A percentile compares a stretch with the other conserved stretches of the same genome.
Conservation (phyloP, 2,329 filamentous ascomycete genomes). For the Trichoderma afroharzianum region DNA sequence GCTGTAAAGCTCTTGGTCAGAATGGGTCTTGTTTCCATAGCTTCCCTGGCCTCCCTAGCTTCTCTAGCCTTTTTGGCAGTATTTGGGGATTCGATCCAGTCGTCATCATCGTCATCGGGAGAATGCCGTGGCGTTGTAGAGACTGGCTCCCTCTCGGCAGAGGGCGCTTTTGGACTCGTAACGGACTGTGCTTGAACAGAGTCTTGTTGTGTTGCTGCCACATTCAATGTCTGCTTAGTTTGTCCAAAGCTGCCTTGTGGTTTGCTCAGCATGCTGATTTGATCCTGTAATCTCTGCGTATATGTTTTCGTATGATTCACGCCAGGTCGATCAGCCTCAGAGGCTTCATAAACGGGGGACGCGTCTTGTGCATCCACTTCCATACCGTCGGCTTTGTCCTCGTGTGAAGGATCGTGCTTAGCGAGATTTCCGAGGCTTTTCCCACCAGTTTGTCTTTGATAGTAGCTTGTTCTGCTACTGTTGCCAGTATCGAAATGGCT, state of each 20-base stretch:
- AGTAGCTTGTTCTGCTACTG: constrained; percentile 65
- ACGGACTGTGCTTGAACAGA: constrained; percentile 28
- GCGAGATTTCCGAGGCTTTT: constrained; percentile 60
- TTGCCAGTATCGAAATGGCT: constrained; percentile 74
- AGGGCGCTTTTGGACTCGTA: constrained; percentile 29
- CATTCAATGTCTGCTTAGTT: constrained; percentile 46
- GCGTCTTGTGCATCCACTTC: constrained; percentile 45
- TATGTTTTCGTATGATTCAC: constrained; percentile 74
- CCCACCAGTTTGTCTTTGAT: constrained; percentile 68
- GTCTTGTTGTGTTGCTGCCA: constrained; percentile 19
- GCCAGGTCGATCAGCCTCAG: constrained; percentile 44
- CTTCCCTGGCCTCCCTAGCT: constrained; percentile 25
- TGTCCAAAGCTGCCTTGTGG: constrained; percentile 46
- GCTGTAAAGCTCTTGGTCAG: constrained; percentile 59
- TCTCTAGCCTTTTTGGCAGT: constrained; percentile 27
- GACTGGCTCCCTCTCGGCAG: constrained; percentile 29
- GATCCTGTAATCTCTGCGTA: constrained; percentile 89
- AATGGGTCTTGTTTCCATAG: constrained; percentile 42
- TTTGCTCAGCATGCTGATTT: constrained; percentile 72
- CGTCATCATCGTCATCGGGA: constrained; percentile 51
- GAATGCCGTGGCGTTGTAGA: constrained; percentile 57
- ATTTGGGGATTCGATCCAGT: constrained; percentile 58
- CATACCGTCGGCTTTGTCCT: constrained; percentile 50
- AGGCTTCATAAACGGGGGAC: constrained; percentile 27
- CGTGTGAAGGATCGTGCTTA: constrained; percentile 43